phyloP scores from a whole-genome alignment of 73 alveolate species.

The Paraurostyla sp. region DNA sequence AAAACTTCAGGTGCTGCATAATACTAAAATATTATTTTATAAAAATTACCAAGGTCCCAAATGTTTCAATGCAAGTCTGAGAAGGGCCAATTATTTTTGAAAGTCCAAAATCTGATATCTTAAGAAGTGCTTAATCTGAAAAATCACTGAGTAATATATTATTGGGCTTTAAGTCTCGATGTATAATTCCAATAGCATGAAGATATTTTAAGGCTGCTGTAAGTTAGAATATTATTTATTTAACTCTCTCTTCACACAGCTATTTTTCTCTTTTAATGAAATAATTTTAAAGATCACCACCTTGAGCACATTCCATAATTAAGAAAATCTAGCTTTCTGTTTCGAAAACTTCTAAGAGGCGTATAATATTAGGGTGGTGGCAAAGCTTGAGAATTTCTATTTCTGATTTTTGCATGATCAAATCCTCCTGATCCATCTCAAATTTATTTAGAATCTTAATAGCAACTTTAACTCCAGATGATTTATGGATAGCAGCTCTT shows the following conservation, averaged over 20 bases:
- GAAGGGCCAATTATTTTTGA: conserved; percentile 86
- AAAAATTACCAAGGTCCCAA: conserved; percentile 68
- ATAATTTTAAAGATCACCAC: conserved; percentile 81
- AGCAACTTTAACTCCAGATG: conserved; percentile 82
- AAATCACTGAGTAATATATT: conserved; percentile 86
- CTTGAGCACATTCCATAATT: conserved; percentile 83
- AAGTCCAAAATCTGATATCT: conserved; percentile 93
- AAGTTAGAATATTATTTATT: conserved; percentile 73
- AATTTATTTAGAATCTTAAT: conserved; percentile 81
- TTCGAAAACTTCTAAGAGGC: conserved; percentile 83
- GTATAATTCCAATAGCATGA: conserved; percentile 91
- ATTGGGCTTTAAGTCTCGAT: conserved; percentile 96
- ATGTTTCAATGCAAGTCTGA: conserved; percentile 79
- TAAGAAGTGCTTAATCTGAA: conserved; percentile 79
- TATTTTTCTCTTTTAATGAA: conserved; percentile 72
- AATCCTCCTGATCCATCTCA: conserved; percentile 79
- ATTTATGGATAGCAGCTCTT: conserved; percentile 52
- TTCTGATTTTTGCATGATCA: conserved; percentile 78
- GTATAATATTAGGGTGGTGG: conserved; percentile 84
- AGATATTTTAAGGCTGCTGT: conserved; percentile 81
- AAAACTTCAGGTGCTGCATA: conserved; percentile 89
- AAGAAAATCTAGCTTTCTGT: conserved; percentile 76
- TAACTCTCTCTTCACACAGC: conserved; percentile 75
- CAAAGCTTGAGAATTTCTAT: conserved; percentile 65
- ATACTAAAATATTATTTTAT: background rate